Conservation (phyloP, 139 green algal genomes). For the Ettlia oleoabundans region DNA sequence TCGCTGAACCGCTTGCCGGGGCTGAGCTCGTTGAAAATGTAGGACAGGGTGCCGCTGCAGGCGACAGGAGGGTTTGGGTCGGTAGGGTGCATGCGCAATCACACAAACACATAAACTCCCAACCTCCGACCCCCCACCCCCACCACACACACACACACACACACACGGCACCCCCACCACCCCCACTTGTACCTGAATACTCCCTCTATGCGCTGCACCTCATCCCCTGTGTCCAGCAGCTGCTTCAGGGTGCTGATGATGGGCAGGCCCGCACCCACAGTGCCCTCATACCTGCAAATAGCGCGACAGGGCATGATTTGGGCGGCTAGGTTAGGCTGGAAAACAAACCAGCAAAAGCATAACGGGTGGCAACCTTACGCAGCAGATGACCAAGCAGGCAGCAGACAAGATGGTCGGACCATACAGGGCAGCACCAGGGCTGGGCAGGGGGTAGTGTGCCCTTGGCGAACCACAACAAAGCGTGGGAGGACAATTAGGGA, state of each 20-base stretch:
- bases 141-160: background rate
- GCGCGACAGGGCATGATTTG: background rate
- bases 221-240: slow-evolving; percentile 77
- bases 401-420: no score
- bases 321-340: background rate
- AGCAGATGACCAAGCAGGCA: no score
- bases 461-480: no score
- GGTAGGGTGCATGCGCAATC: background rate
- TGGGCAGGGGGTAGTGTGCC: no score
- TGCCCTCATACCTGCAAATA: slow-evolving; percentile 46
- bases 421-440: no score
- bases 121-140: background rate
- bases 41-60: slow-evolving; percentile 78
- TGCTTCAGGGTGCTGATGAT: slow-evolving; percentile 76
- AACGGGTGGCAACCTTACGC: no score
- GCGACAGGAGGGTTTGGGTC: background rate
- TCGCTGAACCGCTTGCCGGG: slow-evolving; percentile 59
- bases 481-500: no score
- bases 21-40: slow-evolving; percentile 85
- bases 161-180: background rate
- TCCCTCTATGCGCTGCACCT: slow-evolving; percentile 68
- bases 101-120: no score
- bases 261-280: slow-evolving; percentile 80
- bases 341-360: background rate
- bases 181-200: slow-evolving; percentile 44